phyloP scores from a whole-genome alignment of 2,329 filamentous ascomycete species.

The Tolypocladium sp. region DNA sequence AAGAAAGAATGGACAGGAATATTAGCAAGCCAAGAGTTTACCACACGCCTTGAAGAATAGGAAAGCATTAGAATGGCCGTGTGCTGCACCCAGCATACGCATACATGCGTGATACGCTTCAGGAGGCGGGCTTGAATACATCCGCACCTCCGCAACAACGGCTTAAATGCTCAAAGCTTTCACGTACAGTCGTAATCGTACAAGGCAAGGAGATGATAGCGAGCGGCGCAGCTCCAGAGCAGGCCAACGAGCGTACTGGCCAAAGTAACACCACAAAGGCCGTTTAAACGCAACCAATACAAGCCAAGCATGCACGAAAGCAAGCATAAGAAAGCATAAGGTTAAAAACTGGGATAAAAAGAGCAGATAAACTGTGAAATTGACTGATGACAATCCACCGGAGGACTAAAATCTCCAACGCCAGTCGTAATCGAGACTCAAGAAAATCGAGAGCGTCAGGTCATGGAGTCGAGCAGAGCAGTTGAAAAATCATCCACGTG shows the following conservation, averaged over 20 bases:
- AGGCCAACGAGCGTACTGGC: background rate
- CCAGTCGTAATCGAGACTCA: conserved; percentile 28
- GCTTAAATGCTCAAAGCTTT: background rate
- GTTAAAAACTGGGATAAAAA: conserved; percentile 11
- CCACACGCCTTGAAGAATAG: background rate
- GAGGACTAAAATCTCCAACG: conserved; percentile 29
- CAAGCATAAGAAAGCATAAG: conserved; percentile 14
- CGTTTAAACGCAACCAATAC: background rate
- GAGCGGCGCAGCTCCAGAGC: background rate
- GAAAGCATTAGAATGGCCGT: background rate
- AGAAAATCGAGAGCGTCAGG: conserved; percentile 17
- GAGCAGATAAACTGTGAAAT: conserved; percentile 22
- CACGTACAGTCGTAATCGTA: background rate
- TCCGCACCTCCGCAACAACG: background rate
- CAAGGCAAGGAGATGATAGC: background rate
- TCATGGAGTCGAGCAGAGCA: conserved; percentile 20
- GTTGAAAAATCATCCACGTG: conserved; percentile 10
- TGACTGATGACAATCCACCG: conserved; percentile 27
- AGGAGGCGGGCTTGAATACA: background rate
- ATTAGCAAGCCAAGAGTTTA: background rate
- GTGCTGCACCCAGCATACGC: background rate
- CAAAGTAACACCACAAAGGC: background rate
- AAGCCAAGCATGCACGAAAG: conserved; percentile 8
- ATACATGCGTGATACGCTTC: background rate
- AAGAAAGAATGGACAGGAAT: background rate